Evolutionary conservation across 2,329 filamentous ascomycete species (phyloP).

Genomic region (Aureobasidium leucospermi): DNA sequence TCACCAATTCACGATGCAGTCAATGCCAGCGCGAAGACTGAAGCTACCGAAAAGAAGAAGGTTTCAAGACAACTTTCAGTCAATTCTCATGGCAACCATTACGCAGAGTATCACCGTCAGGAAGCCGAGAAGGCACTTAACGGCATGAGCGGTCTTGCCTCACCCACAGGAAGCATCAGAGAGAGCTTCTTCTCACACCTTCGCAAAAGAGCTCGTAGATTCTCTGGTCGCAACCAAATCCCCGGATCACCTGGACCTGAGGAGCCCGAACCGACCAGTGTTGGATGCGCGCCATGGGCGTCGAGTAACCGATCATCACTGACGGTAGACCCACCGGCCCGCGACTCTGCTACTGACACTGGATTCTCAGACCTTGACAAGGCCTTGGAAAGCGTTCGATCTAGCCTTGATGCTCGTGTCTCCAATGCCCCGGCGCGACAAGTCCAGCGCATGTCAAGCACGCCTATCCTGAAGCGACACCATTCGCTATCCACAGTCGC

Average conservation of each 20-base stretch:
- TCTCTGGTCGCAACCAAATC: conserved; percentile 84
- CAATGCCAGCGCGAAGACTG: conserved; percentile 51
- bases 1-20: conserved; percentile 94
- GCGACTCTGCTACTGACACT: conserved; percentile 37
- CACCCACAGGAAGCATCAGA: conserved; percentile 72
- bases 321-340: conserved; percentile 44
- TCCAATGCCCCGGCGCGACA: conserved; percentile 16
- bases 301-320: conserved; percentile 70
- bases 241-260: conserved; percentile 72
- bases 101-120: conserved; percentile 69
- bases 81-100: conserved; percentile 86
- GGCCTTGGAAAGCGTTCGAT: conserved; percentile 53
- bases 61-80: conserved; percentile 91
- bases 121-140: conserved; percentile 88
- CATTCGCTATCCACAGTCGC: conserved; percentile 38
- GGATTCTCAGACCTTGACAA: conserved; percentile 55
- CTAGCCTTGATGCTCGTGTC: conserved; percentile 44
- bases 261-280: conserved; percentile 78
- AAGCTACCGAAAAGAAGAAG: conserved; percentile 71
- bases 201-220: conserved; percentile 81
- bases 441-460: conserved; percentile 30
- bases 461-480: conserved; percentile 42
- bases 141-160: conserved; percentile 67
- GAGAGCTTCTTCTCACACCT: conserved; percentile 98
- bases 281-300: conserved; percentile 82